Base-by-base conservation (phyloP, 2,329 filamentous ascomycete genomes). In the Aspergillus pseudotamarii region DNA sequence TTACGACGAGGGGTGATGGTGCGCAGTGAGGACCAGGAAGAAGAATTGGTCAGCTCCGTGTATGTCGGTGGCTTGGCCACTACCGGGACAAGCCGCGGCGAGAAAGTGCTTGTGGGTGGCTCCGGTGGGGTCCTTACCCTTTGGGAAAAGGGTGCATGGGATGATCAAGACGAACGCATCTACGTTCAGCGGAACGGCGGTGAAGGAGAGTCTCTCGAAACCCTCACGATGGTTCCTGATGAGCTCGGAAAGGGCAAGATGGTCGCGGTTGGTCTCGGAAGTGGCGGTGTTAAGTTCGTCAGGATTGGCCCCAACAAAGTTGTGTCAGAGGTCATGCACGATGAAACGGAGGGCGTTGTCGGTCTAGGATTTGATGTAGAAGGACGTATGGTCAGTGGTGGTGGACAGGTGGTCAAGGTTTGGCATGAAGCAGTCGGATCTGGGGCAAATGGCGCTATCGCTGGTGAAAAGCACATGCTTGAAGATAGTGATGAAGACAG, bases 71-170 rank as follows among this genome's bases (percentile, higher is more conserved):
- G 93, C 0, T 79, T 97, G 64, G 88, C 91, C 0, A 88, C 89
- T 34, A 80, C 79, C 45, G 86, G 85, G 34, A 84, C 85, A 8
- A 89, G 88, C 71, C 91, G 91, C 54, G 92, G 92, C 6, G 85
- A 90, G 71, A 91, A 91, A 74, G 84, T 95, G 4, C 78, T 95
- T 3, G 92, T 93, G 0, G 90, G 92, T 41, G 92, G 92, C 30
- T 89, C 88, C 21, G 90, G 87, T 48, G 95, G 95, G 3, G 88
- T 97, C 1, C 77, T 98, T 66, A 97, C 94, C 5, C 81, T 98
- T 8, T 99, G 95, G 94, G 94, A 99, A 77, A 91, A 90, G 69
- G 94, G 94, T 1, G 88, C 91, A 0, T 98, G 95, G 94, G 94
- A 96, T 73, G 94, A 98, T 76, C 93, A 97, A 76, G 92, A 96